Conservation (phyloP, 2,329 filamentous ascomycete genomes). For the Penicillium digitatum region DNA sequence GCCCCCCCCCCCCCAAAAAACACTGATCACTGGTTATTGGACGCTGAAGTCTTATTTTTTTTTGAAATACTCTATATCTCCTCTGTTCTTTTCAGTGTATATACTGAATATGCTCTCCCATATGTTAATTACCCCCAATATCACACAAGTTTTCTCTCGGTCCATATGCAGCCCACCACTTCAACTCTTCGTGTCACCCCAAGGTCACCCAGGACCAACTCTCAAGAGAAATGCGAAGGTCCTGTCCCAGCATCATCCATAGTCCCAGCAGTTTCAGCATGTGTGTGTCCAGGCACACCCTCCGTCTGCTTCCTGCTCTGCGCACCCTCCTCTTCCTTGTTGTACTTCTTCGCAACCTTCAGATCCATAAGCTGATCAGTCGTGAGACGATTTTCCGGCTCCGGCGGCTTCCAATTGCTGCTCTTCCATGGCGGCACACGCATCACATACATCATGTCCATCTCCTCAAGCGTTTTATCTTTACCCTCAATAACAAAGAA, state of each 20-base stretch:
- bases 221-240: slow-evolving; percentile 13
- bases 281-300: slow-evolving; percentile 15
- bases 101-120: neutral
- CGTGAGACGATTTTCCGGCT: slow-evolving; percentile 26
- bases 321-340: slow-evolving; percentile 15
- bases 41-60: neutral
- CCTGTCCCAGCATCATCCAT: slow-evolving; percentile 11
- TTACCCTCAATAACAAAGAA: slow-evolving; percentile 72
- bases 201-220: neutral
- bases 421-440: slow-evolving; percentile 58
- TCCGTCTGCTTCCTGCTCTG: slow-evolving; percentile 10
- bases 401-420: slow-evolving; percentile 40
- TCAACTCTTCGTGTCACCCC: neutral
- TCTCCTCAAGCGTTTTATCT: slow-evolving; percentile 67
- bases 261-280: slow-evolving; percentile 21
- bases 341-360: slow-evolving; percentile 17
- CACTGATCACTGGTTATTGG: neutral
- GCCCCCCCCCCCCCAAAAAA: no score
- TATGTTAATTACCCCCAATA: neutral
- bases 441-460: slow-evolving; percentile 69
- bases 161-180: neutral
- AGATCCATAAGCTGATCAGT: slow-evolving; percentile 27
- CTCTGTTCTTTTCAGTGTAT: neutral
- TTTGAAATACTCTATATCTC: neutral
- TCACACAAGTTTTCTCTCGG: neutral